Base-by-base conservation (phyloP, 2,329 filamentous ascomycete species). In the Venturia carpophila region DNA sequence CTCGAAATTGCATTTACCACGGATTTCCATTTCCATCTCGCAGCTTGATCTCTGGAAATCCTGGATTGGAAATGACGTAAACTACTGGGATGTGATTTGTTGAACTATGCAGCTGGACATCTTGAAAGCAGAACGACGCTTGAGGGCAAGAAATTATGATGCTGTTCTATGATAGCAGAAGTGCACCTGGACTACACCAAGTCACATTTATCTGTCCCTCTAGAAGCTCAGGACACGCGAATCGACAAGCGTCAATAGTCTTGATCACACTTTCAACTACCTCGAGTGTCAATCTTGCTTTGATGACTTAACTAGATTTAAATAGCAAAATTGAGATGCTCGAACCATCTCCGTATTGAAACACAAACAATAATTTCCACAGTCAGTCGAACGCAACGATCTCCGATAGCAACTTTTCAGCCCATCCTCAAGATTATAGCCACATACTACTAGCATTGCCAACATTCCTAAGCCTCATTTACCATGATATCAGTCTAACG, bases 401-500 rank as follows among this genome's bases (percentile, higher is more conserved):
- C 45, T 49, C 45, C n/a, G 27, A 49, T 11, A n/a, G 21, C 21
- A 21, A 49, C 21, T 21, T 49, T 6, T 49, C 45, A 24, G 2
- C 45, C 5, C 1, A 5, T 49, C n/a, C 43, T 47, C n/a, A 19
- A 47, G 43, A 24, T 5, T 11, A n/a, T 19, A 21, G 10, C 43
- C 43, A 21, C n/a, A 19, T n/a, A n/a, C n/a, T 5, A 47, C 19
- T 47, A 21, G 43, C 43, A 21, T 21, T 47, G 43, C 43, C 4
- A 2, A 47, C 17, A 47, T 47, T n/a, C 7, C 19, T 9, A 17
- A 47, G 43, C 3, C 43, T 21, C 19, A 39, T 7, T 2, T 45
- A 56, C 27, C 39, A n/a, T 10, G 24, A 47, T 34, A 15, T 62
- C 58, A 68, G 61, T 69, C 68, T 47, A 69, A 64, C 13, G 68